phyloP scores from a whole-genome alignment of 2,329 filamentous ascomycete species.

The Alternaria atra region DNA sequence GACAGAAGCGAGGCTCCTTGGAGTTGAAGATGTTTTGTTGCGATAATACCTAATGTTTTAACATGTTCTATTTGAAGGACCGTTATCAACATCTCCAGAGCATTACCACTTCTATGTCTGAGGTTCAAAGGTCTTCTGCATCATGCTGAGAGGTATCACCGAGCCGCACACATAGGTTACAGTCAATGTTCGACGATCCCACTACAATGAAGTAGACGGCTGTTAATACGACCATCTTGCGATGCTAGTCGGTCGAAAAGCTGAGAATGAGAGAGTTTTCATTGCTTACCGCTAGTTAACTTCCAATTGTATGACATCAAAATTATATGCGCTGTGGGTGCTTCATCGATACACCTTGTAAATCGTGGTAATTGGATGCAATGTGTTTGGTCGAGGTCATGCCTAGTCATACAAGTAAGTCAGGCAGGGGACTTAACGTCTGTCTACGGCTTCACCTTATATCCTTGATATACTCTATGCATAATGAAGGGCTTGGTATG shows the following conservation, averaged over 20 bases:
- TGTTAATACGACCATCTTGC: background rate
- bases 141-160: background rate
- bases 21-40: background rate
- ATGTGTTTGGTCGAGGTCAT: background rate
- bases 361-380: background rate
- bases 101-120: background rate
- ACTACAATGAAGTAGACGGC: background rate
- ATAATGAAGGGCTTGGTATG: too few species aligned
- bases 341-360: background rate
- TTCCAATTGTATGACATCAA: background rate
- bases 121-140: background rate
- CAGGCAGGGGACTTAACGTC: background rate
- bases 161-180: background rate
- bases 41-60: slow-evolving; percentile 1
- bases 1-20: background rate
- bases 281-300: background rate
- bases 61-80: background rate
- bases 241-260: background rate
- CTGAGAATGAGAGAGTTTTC: background rate
- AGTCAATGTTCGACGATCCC: background rate
- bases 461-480: too few species aligned
- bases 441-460: too few species aligned
- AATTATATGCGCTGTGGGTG: background rate
- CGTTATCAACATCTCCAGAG: background rate
- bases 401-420: background rate